Evolutionary conservation across 768 basidiomycete genomes (phyloP).

Genomic region (Flagelloscypha sp.): DNA sequence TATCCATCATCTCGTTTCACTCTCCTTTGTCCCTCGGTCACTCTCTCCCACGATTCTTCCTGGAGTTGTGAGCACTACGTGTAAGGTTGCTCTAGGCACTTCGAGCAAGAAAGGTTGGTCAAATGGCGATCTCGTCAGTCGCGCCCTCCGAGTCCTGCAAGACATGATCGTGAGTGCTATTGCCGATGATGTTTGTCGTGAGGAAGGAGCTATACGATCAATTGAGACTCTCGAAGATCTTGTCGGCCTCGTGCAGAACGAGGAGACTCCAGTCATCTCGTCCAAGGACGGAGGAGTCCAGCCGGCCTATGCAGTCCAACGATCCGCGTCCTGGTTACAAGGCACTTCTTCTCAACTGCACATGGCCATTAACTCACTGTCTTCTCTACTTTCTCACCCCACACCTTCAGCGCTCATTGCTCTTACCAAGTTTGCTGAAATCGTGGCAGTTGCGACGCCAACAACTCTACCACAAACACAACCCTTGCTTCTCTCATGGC

Average conservation of each 20-base stretch:
- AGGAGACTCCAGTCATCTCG: constrained; percentile 13
- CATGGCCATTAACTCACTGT: constrained; percentile 71
- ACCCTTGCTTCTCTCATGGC: constrained; percentile 58
- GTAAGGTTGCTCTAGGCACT: constrained; percentile 56
- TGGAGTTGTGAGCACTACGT: constrained; percentile 72
- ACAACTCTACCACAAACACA: constrained; percentile 62
- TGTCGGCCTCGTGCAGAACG: constrained; percentile 22
- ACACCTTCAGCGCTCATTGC: constrained; percentile 56
- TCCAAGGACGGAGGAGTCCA: constrained; percentile 10
- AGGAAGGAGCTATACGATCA: constrained; percentile 47
- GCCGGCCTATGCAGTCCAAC: constrained; percentile 39
- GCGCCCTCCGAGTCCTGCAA: constrained; percentile 51
- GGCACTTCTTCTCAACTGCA: constrained; percentile 79
- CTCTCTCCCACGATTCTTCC: constrained; percentile 67
- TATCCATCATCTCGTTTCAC: constrained; percentile 45
- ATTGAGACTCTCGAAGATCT: constrained; percentile 62
- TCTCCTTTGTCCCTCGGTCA: constrained; percentile 43
- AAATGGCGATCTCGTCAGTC: constrained; percentile 58
- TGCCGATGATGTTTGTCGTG: constrained; percentile 58
- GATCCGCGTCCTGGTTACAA: constrained; percentile 71
- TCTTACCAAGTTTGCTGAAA: constrained; percentile 46
- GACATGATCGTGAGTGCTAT: constrained; percentile 46
- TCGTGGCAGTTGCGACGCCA: constrained; percentile 45
- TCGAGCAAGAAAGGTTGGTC: constrained; percentile 56
- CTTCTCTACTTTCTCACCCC: constrained; percentile 64